Conservation (phyloP, 2,329 filamentous ascomycete genomes). For the Dendryphion nanum region DNA sequence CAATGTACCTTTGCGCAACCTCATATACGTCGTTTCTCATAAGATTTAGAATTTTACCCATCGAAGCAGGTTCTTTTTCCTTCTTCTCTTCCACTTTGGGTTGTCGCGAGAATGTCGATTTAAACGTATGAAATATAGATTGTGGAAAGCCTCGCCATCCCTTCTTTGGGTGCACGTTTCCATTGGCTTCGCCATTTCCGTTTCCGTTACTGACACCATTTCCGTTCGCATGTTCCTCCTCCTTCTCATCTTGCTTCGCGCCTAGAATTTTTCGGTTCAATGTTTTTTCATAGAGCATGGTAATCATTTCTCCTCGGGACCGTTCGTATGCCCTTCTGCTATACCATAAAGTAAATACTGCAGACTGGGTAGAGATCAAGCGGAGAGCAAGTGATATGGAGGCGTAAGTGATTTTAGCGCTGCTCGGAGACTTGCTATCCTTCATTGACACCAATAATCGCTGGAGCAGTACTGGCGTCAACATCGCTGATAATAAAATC, state of each 20-base stretch:
- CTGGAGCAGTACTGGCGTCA: constrained; percentile 69
- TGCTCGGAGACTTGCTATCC: constrained; percentile 48
- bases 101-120: constrained; percentile 18
- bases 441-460: constrained; percentile 68
- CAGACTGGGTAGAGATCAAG: constrained; percentile 62
- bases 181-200: constrained; percentile 10
- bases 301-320: constrained; percentile 80
- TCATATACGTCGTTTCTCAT: constrained; percentile 77
- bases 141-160: constrained; percentile 1
- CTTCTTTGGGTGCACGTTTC: constrained; percentile 5
- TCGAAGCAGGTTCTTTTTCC: constrained; percentile 65
- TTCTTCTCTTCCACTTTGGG: constrained; percentile 21
- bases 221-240: constrained; percentile 15
- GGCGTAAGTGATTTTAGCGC: constrained; percentile 65
- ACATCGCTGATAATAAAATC: constrained; percentile 23
- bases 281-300: constrained; percentile 79
- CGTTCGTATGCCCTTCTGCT: constrained; percentile 81
- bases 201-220: constrained; percentile 9
- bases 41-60: constrained; percentile 87
- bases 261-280: constrained; percentile 59
- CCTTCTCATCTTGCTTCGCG: constrained; percentile 27
- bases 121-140: constrained; percentile 4
- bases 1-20: constrained; percentile 59
- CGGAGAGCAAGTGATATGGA: constrained; percentile 60
- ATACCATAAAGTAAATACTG: constrained; percentile 75